Percentiles rank a stretch among this genome's conserved stretches.
Conservation (phyloP, 2,329 filamentous ascomycete genomes). For the Fusarium subtropicale region DNA sequence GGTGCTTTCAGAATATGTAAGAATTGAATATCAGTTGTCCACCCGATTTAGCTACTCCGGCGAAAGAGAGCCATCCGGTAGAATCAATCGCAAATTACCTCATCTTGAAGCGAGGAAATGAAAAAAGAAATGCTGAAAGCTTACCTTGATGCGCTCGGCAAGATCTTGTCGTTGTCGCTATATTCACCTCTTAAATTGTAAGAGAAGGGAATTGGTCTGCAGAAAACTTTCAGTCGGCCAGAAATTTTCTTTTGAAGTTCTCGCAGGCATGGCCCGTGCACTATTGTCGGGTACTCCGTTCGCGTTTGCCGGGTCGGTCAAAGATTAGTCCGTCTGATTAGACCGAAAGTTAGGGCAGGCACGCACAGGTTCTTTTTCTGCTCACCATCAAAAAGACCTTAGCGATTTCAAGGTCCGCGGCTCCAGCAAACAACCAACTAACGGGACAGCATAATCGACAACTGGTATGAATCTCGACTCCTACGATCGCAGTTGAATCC, state of each 20-base stretch:
- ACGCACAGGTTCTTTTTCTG: conserved; percentile 55
- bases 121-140: conserved; percentile 15
- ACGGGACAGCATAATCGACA: conserved; percentile 55
- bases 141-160: conserved; percentile 47
- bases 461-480: conserved; percentile 54
- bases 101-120: conserved; percentile 71
- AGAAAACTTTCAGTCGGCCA: neutral
- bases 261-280: conserved; percentile 39
- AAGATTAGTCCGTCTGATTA: conserved; percentile 47
- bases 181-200: conserved; percentile 39
- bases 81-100: conserved; percentile 99
- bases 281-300: neutral
- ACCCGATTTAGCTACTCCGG: conserved; percentile 86
- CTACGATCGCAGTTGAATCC: conserved; percentile 44
- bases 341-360: conserved; percentile 51
- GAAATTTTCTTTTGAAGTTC: conserved; percentile 49
- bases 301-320: conserved; percentile 38
- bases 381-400: conserved; percentile 57
- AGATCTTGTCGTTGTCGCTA: neutral
- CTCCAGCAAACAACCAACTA: conserved; percentile 55
- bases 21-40: conserved; percentile 88
- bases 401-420: conserved; percentile 54
- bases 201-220: conserved; percentile 10
- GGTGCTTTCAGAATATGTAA: conserved; percentile 94
- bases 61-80: conserved; percentile 83